Conservation (phyloP, 2,329 filamentous ascomycete genomes). For the Alternaria sp. region DNA sequence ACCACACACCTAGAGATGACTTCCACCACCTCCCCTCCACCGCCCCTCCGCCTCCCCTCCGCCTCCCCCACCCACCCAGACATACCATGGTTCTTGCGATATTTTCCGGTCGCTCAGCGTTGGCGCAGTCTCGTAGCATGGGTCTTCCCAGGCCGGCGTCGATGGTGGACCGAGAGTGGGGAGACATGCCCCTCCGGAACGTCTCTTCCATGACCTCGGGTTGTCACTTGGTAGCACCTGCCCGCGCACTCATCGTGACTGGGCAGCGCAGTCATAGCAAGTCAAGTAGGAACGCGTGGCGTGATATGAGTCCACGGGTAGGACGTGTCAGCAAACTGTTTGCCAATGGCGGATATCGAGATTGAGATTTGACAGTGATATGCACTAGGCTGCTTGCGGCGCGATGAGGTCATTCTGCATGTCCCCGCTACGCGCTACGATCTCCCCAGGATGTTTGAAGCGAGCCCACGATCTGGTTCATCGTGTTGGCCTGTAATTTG, state of each 20-base stretch:
- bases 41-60: too few relatives aligned
- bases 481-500: neutral
- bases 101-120: slow-evolving; percentile 16
- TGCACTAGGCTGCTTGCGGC: slow-evolving; percentile 3
- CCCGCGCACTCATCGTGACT: neutral
- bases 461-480: slow-evolving; percentile 7
- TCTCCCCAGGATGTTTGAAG: slow-evolving; percentile 4
- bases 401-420: neutral
- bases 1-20: too few relatives aligned
- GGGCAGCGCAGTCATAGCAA: neutral
- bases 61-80: neutral
- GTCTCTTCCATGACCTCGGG: neutral
- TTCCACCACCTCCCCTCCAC: too few relatives aligned
- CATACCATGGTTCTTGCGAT: slow-evolving; percentile 16
- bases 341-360: neutral
- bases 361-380: neutral
- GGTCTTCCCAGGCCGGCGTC: slow-evolving; percentile 6
- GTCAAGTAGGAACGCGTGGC: neutral
- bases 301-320: neutral
- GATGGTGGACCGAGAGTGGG: slow-evolving; percentile 20
- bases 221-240: neutral
- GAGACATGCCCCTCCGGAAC: slow-evolving; percentile 7
- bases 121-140: slow-evolving; percentile 15
- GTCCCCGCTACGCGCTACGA: neutral
- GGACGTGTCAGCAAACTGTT: neutral